These are phyloP conservation scores for Populus tomentosa DNA, from an alignment of 441 rosid species.

Conservation along the genomic window DNA sequence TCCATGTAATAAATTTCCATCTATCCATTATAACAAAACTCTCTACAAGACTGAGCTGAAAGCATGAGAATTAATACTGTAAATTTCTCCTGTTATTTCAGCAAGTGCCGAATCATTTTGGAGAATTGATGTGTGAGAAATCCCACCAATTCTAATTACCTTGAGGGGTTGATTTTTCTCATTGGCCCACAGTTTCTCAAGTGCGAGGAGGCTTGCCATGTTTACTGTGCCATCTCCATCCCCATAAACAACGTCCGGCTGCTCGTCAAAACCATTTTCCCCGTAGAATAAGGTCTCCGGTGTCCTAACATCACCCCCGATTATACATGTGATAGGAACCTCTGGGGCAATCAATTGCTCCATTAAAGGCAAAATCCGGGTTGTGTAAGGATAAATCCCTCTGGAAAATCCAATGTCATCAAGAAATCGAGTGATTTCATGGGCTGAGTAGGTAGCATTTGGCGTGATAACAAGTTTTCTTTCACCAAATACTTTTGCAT, in stretches of 20 bases:
- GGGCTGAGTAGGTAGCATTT: slow-evolving; percentile 42
- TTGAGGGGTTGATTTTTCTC: slow-evolving; percentile 38
- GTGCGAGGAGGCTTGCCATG: slow-evolving; percentile 56
- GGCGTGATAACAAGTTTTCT: slow-evolving; percentile 51
- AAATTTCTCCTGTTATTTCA: slow-evolving; percentile 42
- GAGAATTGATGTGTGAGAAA: slow-evolving; percentile 63
- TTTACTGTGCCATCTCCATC: slow-evolving; percentile 92
- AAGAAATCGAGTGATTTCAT: slow-evolving; percentile 45
- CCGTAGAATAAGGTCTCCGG: slow-evolving; percentile 51
- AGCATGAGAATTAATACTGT: slow-evolving; percentile 31
- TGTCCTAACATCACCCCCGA: slow-evolving; percentile 57
- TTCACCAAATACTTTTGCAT: slow-evolving; percentile 40
- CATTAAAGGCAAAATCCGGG: slow-evolving; percentile 54
- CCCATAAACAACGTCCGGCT: slow-evolving; percentile 61
- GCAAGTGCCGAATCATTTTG: slow-evolving; percentile 41
- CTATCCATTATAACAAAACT: neutral
- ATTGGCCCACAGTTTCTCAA: slow-evolving; percentile 37
- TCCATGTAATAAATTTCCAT: neutral
- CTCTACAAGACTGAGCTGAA: neutral
- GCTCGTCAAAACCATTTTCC: slow-evolving; percentile 50
- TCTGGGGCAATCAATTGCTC: slow-evolving; percentile 34
- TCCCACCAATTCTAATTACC: slow-evolving; percentile 37
- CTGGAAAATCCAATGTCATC: slow-evolving; percentile 55
- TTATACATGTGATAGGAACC: slow-evolving; percentile 63
- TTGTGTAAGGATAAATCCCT: slow-evolving; percentile 49